These are phyloP conservation scores for Phialophora tarda DNA, from an alignment of 2,329 filamentous ascomycete species.

Conservation along the genomic window DNA sequence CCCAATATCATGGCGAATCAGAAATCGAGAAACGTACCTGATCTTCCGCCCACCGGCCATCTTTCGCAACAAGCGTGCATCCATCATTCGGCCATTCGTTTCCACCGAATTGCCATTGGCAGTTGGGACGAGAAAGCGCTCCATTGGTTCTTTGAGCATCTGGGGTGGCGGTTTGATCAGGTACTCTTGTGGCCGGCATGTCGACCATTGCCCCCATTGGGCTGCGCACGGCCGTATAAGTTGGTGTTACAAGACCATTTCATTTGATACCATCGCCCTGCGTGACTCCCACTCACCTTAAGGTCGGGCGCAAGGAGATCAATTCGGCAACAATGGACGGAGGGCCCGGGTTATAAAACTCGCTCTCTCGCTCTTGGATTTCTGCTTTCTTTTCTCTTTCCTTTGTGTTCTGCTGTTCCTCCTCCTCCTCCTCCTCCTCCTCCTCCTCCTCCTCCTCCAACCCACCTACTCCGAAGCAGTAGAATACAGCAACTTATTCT, in stretches of 20 bases:
- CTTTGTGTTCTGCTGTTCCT: background rate
- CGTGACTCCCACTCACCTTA: too few species aligned
- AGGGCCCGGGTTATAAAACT: too few species aligned
- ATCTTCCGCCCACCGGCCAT: background rate
- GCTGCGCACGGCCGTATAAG: background rate
- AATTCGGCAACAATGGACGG: too few species aligned
- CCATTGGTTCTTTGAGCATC: background rate
- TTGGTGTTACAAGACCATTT: too few species aligned
- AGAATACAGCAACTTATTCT: background rate
- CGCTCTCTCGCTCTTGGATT: background rate
- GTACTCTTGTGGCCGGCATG: background rate
- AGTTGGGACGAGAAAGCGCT: background rate
- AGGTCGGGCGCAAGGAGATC: too few species aligned
- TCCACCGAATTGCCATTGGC: background rate
- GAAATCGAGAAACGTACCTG: background rate
- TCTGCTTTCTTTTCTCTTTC: background rate
- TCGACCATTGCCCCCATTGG: too few species aligned
- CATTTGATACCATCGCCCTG: too few species aligned
- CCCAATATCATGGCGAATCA: conserved; percentile 1
- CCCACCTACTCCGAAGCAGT: background rate
- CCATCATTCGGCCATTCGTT: background rate
- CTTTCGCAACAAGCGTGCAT: background rate
- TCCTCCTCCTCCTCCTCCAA: too few species aligned
- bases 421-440: too few species aligned
- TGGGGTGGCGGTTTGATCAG: background rate